Conservation (phyloP, 345 rosid species). For the Ceriops zippeliana region DNA sequence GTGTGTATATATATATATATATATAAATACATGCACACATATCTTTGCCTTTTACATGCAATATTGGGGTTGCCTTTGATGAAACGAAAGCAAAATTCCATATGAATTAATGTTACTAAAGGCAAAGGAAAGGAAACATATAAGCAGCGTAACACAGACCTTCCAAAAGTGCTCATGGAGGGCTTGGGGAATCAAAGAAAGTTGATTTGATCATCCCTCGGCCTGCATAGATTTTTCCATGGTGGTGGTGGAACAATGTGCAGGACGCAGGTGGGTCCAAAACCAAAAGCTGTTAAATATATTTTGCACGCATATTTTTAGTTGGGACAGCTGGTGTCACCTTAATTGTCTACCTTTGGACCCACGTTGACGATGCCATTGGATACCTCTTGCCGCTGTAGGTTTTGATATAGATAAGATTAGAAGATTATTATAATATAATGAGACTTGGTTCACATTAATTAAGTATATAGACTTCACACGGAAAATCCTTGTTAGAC, state of each 20-base stretch:
- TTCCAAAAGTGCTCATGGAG: slow-evolving; percentile 17
- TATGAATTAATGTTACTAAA: not conserved
- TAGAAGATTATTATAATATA: no score
- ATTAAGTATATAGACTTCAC: no score
- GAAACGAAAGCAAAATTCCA: not conserved
- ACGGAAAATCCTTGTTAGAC: no score
- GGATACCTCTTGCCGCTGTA: no score
- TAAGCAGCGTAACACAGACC: slow-evolving; percentile 4
- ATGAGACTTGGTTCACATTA: no score
- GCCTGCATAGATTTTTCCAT: slow-evolving; percentile 6
- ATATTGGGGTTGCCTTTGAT: not conserved
- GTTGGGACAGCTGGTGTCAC: slow-evolving; percentile 9
- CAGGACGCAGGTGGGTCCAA: slow-evolving; percentile 21
- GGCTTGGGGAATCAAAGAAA: slow-evolving; percentile 21
- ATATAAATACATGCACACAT: no score
- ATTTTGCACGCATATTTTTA: not conserved
- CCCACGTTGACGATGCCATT: slow-evolving; percentile 5
- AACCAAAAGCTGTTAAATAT: slow-evolving; percentile 14
- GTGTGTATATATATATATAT: no score
- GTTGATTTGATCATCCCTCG: slow-evolving; percentile 12
- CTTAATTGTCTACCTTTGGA: slow-evolving; percentile 10
- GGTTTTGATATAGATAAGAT: no score
- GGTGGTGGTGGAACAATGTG: slow-evolving; percentile 1
- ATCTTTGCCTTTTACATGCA: slow-evolving; percentile 10
- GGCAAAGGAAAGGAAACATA: not conserved